Evolutionary conservation across 2,329 filamentous ascomycete species (phyloP).

Genomic region (Pseudopyricularia cyperi): DNA sequence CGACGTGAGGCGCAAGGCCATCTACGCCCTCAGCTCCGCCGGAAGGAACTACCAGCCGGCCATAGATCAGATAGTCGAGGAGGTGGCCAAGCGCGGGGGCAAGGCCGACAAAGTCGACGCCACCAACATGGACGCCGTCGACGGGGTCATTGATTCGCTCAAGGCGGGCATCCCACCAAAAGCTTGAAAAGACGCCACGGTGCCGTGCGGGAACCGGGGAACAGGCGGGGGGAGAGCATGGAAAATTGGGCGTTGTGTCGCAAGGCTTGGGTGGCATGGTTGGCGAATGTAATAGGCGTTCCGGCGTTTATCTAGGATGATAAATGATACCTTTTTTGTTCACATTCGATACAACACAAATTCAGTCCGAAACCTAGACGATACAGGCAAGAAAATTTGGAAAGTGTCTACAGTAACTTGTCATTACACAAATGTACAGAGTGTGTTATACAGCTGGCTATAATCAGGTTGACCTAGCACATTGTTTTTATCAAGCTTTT

Average conservation of each 20-base stretch:
- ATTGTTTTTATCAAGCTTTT: not conserved
- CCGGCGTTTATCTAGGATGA: not conserved
- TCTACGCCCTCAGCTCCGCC: constrained; percentile 77
- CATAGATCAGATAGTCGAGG: constrained; percentile 53
- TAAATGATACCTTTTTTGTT: not conserved
- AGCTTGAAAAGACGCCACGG: not conserved
- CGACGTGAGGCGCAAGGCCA: constrained; percentile 69
- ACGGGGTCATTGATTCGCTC: constrained; percentile 57
- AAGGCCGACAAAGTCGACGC: constrained; percentile 56
- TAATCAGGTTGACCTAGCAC: not conserved
- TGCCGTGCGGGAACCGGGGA: not conserved
- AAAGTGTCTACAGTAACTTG: not conserved
- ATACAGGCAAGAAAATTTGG: not conserved
- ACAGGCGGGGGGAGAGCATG: not conserved
- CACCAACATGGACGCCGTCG: constrained; percentile 74
- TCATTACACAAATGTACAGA: constrained; percentile 5
- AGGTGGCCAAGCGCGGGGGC: constrained; percentile 41
- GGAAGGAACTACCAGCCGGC: constrained; percentile 83
- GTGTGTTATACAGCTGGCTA: not conserved
- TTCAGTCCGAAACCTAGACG: not conserved
- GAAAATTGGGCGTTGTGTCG: not conserved
- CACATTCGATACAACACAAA: not conserved
- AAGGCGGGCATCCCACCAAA: constrained; percentile 28
- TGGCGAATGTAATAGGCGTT: not conserved
- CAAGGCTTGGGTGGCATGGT: not conserved